Evolutionary conservation across 2,329 filamentous ascomycete species (phyloP), one percentile per base, ranked within the genome.

Genomic region (Aspergillus pseudoterreus): DNA sequence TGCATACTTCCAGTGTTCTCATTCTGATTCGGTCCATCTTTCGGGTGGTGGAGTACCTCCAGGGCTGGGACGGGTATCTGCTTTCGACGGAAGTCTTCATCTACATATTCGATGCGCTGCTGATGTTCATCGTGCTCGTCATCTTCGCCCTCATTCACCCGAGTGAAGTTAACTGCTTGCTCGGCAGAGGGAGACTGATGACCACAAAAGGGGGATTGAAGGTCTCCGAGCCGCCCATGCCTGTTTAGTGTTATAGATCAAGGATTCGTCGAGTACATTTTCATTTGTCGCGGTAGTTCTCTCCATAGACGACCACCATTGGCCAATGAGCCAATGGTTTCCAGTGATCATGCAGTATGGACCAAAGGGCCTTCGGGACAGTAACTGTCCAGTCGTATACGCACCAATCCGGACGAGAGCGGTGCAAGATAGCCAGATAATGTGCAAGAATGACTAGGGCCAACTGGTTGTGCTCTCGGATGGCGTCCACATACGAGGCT

Each of bases 321-420:
- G 65, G 63, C 61, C 61, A 64, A 19, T 63, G 56, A 14, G 66
- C 45, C 41, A 67, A 48, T 3, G 64, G 61, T 49, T 61, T 66
- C 65, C 66, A 69, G 43, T 60, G 51, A 32, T 62, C 61, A 47
- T 69, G 64, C 42, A 71, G 42, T 14, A 63, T 52, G 32, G 57
- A 51, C 65, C 67, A 70, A 19, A 87, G 77, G 17, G 85, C 85
- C 64, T 82, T 81, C 6, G 88, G 81, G 60, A 88, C 84, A 50
- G 83, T 78, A 14, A 80, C 78, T 15, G 84, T 79, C 61, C 87
- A 84, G 38, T 85, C 85, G 33, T 82, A 78, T 9, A 88, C 71
- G 81, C 85, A 89, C 86, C 86, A 90, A 5, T 63, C 62, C 27
- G 85, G 73, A 24, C 75, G 68, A 54, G 86, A 78, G 55, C 82